Base-by-base conservation (phyloP, 371 early-diverging fungal species). In the Basidiobolus meristosporus region DNA sequence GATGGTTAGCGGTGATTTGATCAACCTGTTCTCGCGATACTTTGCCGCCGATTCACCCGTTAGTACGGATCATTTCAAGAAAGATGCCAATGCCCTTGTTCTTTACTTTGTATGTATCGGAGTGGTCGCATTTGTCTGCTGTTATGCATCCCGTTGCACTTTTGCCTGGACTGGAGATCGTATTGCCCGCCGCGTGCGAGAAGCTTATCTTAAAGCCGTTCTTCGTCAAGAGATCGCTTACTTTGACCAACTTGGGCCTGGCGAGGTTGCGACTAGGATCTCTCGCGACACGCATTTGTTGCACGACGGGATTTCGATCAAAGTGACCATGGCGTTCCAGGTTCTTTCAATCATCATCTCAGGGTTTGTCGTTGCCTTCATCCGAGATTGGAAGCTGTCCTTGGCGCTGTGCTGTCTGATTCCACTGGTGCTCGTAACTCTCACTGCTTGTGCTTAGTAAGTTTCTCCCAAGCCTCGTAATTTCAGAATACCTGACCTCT, bases 161-260 rank as follows among this genome's bases (percentile, higher is more conserved):
- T n/a, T n/a, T n/a, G n/a, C n/a, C n/a, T n/a, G n/a, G n/a, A n/a
- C n/a, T n/a, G n/a, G n/a, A n/a, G n/a, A n/a, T n/a, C n/a, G n/a
- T n/a, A n/a, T n/a, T n/a, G n/a, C n/a, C n/a, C n/a, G n/a, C n/a
- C n/a, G n/a, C n/a, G n/a, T n/a, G n/a, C 67, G 82, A 2, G 60
- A 65, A 43, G 39, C 42, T 7, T 83, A 77, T 38, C 72, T 87
- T 23, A 65, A 63, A 32, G 59, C 88, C 1, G 68, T 89, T 28
- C 55, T 95, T 30, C 69, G 81, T 31, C 90, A 92, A 54, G 85
- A 92, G 19, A n/a, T n/a, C n/a, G 81, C 70, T 19, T 96, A 82
- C 80, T 90, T 86, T 51, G 96, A 95, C 45, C 67, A 61, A 22
- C 63, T 70, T 41, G 68, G 70, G 52, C 53, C 70, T 53, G 73